Evolutionary conservation across 2,329 filamentous ascomycete species (phyloP), one percentile per base, ranked within the genome.

Genomic region (Aspergillus phoenicis): DNA sequence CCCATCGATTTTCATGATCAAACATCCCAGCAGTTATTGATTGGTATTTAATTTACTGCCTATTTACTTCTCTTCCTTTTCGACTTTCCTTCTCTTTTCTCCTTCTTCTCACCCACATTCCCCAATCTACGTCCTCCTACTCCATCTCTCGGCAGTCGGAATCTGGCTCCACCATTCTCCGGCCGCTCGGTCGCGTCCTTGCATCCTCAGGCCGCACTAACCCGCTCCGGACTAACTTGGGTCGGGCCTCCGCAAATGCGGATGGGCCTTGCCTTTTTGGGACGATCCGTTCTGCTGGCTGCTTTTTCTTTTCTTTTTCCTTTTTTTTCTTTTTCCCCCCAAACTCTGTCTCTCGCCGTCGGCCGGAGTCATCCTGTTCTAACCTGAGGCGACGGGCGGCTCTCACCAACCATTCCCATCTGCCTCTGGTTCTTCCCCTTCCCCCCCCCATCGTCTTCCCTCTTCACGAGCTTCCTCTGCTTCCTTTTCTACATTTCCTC

Each of bases 331-430:
- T 30, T 30, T 30, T 30, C 5, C 33, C 33, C 33, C 33, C 33
- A 36, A 36, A 36, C 10, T 47, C 56, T 36, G 52, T 15, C 52
- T 11, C 24, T 22, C 39, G 28, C 11, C 33, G 33, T 53, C 52
- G 52, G 52, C 52, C 52, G 52, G 52, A 45, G 41, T 53, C 43
- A 24, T 64, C 57, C 62, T 63, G 33, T 36, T 36, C 33, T 13
- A 36, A 36, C 33, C 33, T 36, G 33, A 36, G 33, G 33, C 33
- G 33, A 36, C 33, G 33, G 33, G 33, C 33, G 33, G 33, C 33
- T 36, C 33, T 36, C 33, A 38, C 57, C 53, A 52, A 38, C 57
- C 53, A 52, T 73, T 49, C 78, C 78, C 65, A 65, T 61, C 65
- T 30, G 28, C 0, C 28, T 30, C 28, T 30, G 28, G 8, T 38